phyloP scores from a whole-genome alignment of 2,329 filamentous ascomycete species.

The Magnaporthales sp. region DNA sequence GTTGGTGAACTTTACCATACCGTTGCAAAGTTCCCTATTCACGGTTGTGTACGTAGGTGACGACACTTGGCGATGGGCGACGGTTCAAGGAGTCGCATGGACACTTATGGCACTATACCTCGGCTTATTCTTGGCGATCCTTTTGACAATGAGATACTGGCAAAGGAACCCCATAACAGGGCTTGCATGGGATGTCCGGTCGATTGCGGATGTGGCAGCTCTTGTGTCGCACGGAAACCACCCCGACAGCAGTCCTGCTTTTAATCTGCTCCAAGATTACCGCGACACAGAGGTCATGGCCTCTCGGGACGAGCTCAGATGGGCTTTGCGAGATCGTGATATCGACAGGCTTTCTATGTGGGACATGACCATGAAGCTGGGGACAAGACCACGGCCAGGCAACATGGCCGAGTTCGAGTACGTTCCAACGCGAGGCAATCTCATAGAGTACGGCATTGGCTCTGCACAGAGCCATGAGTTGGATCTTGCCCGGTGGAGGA shows the following conservation, averaged over 20 bases:
- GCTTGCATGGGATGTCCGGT: constrained; percentile 76
- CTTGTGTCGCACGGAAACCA: constrained; percentile 52
- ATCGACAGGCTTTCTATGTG: constrained; percentile 79
- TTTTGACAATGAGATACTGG: constrained; percentile 57
- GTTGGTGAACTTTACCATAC: constrained; percentile 71
- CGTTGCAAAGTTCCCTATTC: constrained; percentile 72
- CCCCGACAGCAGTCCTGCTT: constrained; percentile 21
- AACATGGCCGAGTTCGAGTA: neutral
- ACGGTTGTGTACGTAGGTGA: constrained; percentile 46
- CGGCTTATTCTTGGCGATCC: constrained; percentile 49
- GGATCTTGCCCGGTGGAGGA: constrained; percentile 5
- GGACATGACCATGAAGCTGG: constrained; percentile 29
- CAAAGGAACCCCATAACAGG: constrained; percentile 49
- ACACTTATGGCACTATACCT: constrained; percentile 66
- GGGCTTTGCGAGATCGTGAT: constrained; percentile 45
- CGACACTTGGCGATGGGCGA: constrained; percentile 65
- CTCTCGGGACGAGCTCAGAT: constrained; percentile 40
- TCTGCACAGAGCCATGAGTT: constrained; percentile 5
- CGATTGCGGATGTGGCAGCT: constrained; percentile 70
- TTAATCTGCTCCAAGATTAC: constrained; percentile 70
- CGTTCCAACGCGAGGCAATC: neutral
- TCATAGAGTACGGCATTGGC: constrained; percentile 59
- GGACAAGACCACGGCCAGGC: neutral
- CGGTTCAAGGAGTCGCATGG: constrained; percentile 73
- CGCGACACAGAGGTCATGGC: constrained; percentile 55